Evolutionary conservation across 2,329 filamentous ascomycete genomes (phyloP).

Genomic region (Saccharata proteae): DNA sequence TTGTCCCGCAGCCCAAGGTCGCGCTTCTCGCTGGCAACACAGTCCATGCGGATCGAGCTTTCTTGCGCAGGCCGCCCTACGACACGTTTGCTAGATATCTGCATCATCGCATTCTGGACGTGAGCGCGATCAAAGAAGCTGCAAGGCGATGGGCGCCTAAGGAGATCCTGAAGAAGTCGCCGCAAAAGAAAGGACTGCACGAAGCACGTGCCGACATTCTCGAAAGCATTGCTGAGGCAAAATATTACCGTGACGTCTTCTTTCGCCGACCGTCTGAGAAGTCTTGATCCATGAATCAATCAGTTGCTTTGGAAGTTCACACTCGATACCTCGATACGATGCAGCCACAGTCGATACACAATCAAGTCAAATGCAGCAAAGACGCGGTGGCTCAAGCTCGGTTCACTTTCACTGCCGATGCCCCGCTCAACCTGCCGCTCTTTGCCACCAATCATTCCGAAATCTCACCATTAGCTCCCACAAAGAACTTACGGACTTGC

Average conservation of each 20-base stretch:
- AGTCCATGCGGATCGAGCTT: constrained; percentile 79
- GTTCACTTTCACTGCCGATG: too few relatives aligned
- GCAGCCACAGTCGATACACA: too few relatives aligned
- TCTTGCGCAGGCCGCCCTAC: constrained; percentile 66
- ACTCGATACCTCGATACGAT: too few relatives aligned
- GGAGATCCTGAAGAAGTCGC: constrained; percentile 49
- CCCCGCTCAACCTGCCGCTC: too few relatives aligned
- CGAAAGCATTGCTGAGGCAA: constrained; percentile 88
- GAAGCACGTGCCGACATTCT: constrained; percentile 81
- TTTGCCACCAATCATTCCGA: too few relatives aligned
- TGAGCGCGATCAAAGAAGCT: constrained; percentile 87
- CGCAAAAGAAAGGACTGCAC: constrained; percentile 64
- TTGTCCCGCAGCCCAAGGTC: constrained; percentile 52
- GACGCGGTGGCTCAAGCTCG: too few relatives aligned
- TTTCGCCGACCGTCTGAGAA: too few relatives aligned
- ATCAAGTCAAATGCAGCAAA: too few relatives aligned
- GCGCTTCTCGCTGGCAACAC: constrained; percentile 84
- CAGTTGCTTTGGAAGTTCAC: too few relatives aligned
- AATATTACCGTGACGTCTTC: constrained; percentile 62
- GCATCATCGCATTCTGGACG: constrained; percentile 84
- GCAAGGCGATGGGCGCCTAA: constrained; percentile 64
- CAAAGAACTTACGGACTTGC: too few relatives aligned
- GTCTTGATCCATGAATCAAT: too few relatives aligned
- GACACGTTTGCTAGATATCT: constrained; percentile 60
- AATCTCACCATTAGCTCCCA: too few relatives aligned